Evolutionary conservation across 140 eudicot species (phyloP), one percentile per base, ranked within the genome.

Genomic region (Flaveria floridana): DNA sequence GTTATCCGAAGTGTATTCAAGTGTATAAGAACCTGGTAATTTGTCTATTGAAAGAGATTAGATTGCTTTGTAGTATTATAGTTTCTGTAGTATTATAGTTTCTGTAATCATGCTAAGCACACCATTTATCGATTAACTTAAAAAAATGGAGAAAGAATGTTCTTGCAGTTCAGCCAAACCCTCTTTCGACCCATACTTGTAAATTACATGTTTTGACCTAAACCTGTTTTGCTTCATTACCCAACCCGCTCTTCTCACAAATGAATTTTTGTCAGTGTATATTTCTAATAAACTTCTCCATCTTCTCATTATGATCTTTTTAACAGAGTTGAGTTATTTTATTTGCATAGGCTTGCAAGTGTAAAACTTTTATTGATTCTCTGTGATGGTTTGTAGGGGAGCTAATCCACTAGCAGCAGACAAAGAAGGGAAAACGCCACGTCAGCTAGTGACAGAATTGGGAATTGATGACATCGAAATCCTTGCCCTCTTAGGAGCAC

Each of bases 401-500:
- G 97, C 90, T 12, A 58, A 88, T 81, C 84, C 94, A 62, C 82
- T 81, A 66, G 89, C 87, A 57, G 70, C 76, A 11, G 97, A 90
- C 67, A 42, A 47, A 55, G 87, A 84, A 73, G 94, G 87, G 47
- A 88, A 82, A 81, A 85, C 91, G n/a, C 89, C 99, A 19, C 65
- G 77, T 44, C 88, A 90, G 83, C 87, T 90, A 56, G 78, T 82
- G 28, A 37, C 71, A 48, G 91, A 93, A 64, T 73, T 70, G 65
- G 81, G 77, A 26, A 68, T 85, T n/a, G 90, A 90, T 55, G 97
- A 93, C 59, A 85, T 84, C 6, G 96, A 90, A 81, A 78, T 88
- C 51, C 81, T 88, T 68, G 88, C 91, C 25, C 87, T 90, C 34
- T 41, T 88, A 59, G 80, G 86, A 81, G 86, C 71, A 34, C 64